Base-by-base conservation (phyloP, 2,329 filamentous ascomycete genomes). In the Monosporascus cannonballus region DNA sequence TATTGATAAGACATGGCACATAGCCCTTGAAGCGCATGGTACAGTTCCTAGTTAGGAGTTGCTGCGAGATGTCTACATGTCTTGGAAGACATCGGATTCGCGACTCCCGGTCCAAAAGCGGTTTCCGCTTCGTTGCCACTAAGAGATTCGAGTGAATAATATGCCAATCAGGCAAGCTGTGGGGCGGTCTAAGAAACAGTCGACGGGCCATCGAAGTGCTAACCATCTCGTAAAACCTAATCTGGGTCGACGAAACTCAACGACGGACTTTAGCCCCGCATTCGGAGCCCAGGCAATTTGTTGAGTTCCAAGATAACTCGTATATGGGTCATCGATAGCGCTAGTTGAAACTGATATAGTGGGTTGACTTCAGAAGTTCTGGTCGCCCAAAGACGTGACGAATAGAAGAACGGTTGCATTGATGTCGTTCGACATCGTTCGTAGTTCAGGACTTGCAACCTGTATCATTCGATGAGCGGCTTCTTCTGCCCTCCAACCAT, bases 401-500 rank as follows among this genome's bases (percentile, higher is more conserved):
- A 22, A 27, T n/a, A 18, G n/a, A 6, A 27, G 11, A 34, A 46
- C 24, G 4, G 24, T 7, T n/a, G 7, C 15, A 46, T 25, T 46
- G 14, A 27, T 3, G 42, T 37, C 27, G 14, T 48, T 37, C 47
- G 37, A 25, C 46, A 2, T 11, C 25, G 24, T 47, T 11, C 25
- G 24, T 47, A 22, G n/a, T 48, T 11, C 30, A 27, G 6, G 24
- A 27, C 24, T 18, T 17, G 17, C 24, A 18, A 36, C 17, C 15
- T 18, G 24, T 8, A 6, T 76, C 71, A 86, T 67, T 86, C 83
- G 54, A 86, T 86, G 50, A 85, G 72, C 51, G 81, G 81, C 66
- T 85, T 86, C 70, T 85, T 84, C 59, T 84, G 78, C 0, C 81
- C 81, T 20, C 79, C 81, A 5, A 86, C 81, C 62, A 80, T 73